A percentile compares a stretch with the other conserved stretches of the same genome.
phyloP scores from a whole-genome alignment of 371 early-diverging fungal genomes.

The Saksenaea oblongispora region DNA sequence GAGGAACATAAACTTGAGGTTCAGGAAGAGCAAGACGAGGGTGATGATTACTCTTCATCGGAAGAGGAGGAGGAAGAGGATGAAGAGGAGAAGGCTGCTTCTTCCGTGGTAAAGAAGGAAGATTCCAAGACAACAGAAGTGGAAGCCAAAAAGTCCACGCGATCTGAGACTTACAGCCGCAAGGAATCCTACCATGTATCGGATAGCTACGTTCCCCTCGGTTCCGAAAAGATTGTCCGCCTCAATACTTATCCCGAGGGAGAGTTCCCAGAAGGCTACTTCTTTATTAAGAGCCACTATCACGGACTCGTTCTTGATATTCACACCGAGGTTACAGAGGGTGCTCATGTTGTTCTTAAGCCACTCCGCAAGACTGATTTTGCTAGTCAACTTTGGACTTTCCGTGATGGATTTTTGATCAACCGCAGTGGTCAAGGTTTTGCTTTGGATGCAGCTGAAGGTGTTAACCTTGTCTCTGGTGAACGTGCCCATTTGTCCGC shows the following conservation, averaged over 20 bases:
- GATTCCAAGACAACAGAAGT: slow-evolving; percentile 4
- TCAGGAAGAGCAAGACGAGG: slow-evolving; percentile 29
- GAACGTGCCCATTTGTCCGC: slow-evolving; percentile 31
- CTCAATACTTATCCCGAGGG: slow-evolving; percentile 34
- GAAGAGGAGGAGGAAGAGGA: slow-evolving; percentile 19
- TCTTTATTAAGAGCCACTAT: slow-evolving; percentile 46
- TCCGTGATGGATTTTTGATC: slow-evolving; percentile 43
- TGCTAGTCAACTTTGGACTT: slow-evolving; percentile 57
- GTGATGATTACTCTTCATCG: slow-evolving; percentile 30
- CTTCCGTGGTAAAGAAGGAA: not conserved
- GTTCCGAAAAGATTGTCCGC: slow-evolving; percentile 42
- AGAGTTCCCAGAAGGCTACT: slow-evolving; percentile 39
- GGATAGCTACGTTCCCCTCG: slow-evolving; percentile 37
- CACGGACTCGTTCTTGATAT: slow-evolving; percentile 48
- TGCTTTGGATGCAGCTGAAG: slow-evolving; percentile 34
- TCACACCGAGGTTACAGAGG: slow-evolving; percentile 22
- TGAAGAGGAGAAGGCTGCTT: slow-evolving; percentile 6
- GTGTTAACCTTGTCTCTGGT: slow-evolving; percentile 20
- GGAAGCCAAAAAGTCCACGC: slow-evolving; percentile 9
- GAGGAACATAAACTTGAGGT: slow-evolving; percentile 30
- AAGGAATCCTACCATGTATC: slow-evolving; percentile 17
- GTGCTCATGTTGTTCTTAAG: slow-evolving; percentile 28
- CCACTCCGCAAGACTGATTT: slow-evolving; percentile 35
- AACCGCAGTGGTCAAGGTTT: slow-evolving; percentile 46
- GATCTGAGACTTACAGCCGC: not conserved